Evolutionary conservation across 2,329 filamentous ascomycete species (phyloP), one percentile per base, ranked within the genome.

Genomic region (Talaromyces funiculosus): DNA sequence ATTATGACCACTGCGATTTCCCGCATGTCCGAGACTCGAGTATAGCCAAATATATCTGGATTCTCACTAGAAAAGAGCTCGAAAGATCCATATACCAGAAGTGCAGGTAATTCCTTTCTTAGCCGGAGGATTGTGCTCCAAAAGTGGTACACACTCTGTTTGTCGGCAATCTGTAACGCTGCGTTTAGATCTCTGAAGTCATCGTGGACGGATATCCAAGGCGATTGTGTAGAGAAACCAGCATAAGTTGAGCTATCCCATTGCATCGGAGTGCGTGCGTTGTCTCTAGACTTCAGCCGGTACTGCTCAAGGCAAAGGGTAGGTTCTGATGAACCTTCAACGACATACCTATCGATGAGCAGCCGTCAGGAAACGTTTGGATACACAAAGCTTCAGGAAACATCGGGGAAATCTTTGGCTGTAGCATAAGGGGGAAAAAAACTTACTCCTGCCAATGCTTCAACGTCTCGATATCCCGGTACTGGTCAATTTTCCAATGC

Each of bases 151-250:
- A 53, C 57, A 10, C 57, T 59, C 0, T 70, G 61, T 0, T 71
- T 62, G 29, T 81, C 75, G 9, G 43, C 20, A 26, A 64, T 49
- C 40, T 70, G 67, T 3, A 73, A 63, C 0, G 77, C 78, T 33
- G 83, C 85, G 67, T 90, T 90, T 73, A 86, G 77, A 24, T 76
- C 70, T 3, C 68, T 67, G 69, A 84, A 85, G 67, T 83, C 81
- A 62, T 85, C 81, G 67, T 88, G 84, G 40, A 84, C 80, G 22
- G 80, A 77, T 80, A 89, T 88, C 87, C 87, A 90, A 1, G 86
- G 84, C 35, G 74, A 75, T 20, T 49, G 47, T 2, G 53, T 51
- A 6, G 84, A 86, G 74, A 90, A 90, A 1, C 87, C 87, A 0
- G 84, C 85, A 64, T 86, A 79, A 1, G 76, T 69, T 0, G 75